A percentile compares a stretch with the other conserved stretches of the same genome.
phyloP scores from a whole-genome alignment of 2,329 filamentous ascomycete genomes.

The Penicillium decumbens region DNA sequence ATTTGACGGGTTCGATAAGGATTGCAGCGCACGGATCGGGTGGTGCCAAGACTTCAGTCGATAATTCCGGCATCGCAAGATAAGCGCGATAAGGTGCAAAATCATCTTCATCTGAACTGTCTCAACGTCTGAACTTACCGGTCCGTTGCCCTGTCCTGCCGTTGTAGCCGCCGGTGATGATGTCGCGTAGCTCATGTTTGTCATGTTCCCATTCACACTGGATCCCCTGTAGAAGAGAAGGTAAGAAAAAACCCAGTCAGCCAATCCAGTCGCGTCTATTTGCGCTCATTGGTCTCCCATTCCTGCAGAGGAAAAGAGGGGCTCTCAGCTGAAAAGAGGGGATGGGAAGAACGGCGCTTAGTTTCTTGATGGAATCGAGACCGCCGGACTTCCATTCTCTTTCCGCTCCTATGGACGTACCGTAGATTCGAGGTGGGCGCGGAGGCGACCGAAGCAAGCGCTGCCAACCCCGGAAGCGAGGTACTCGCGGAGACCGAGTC shows the following conservation, averaged over 20 bases:
- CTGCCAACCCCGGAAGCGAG: constrained; percentile 55
- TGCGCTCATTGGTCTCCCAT: constrained; percentile 5
- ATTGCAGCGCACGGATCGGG: constrained; percentile 35
- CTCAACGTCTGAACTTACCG: constrained; percentile 34
- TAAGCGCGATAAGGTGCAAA: constrained; percentile 23
- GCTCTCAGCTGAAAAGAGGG: neutral
- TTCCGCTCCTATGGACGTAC: constrained; percentile 35
- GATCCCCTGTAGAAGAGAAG: constrained; percentile 26
- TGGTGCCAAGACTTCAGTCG: constrained; percentile 34
- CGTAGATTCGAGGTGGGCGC: constrained; percentile 50
- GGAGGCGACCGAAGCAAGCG: constrained; percentile 56
- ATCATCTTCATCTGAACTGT: constrained; percentile 2
- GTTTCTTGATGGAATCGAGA: neutral
- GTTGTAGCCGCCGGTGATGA: constrained; percentile 62
- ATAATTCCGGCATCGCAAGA: constrained; percentile 29
- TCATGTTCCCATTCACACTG: constrained; percentile 50
- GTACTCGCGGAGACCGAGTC: constrained; percentile 33
- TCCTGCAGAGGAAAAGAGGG: constrained; percentile 9
- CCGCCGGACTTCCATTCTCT: neutral
- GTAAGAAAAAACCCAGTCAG: constrained; percentile 19
- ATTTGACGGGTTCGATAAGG: constrained; percentile 47
- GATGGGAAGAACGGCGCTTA: neutral
- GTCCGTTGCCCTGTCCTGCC: constrained; percentile 54
- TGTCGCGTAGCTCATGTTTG: constrained; percentile 58
- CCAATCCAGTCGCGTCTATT: constrained; percentile 14